Base-by-base conservation (phyloP, 2,329 filamentous ascomycete species). In the Aureobasidium sp. region DNA sequence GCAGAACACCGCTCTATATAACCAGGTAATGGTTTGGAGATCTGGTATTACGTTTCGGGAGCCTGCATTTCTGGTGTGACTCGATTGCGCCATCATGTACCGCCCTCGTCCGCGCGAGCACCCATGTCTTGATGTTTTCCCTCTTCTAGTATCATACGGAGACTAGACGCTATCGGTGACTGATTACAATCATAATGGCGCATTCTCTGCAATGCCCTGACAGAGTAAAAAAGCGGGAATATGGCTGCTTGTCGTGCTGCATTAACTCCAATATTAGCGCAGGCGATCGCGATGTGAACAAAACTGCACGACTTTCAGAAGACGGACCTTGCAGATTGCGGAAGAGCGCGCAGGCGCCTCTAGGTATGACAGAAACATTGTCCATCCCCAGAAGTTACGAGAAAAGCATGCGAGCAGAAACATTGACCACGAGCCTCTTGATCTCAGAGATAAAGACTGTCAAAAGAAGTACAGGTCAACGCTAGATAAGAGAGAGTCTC, bases 21-120 rank as follows among this genome's bases (percentile, higher is more conserved):
- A 58, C 55, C 55, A 58, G 55, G 55, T 47, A 58, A 48, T 14
- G 55, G 41, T 58, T 31, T 51, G 31, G 31, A 48, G 55, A 58
- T 58, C 55, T 58, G 55, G 55, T 58, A 47, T 39, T 7, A 58
- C 55, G 31, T 14, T 11, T 48, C 55, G 55, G 55, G 55, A 39
- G 15, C 55, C 55, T 39, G 55, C 55, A 58, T 48, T 27, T 2
- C 20, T 37, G 42, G 55, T 58, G 55, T 22, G 42, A 58, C 55
- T 37, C 15, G 55, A 58, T 58, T 58, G 55, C 42, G 55, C 55
- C 20, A 58, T 57, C 45, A 45, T 57, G 51, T 55, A 31, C 37
- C 8, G 17, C n/a, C 12, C 39, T 45, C 29, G 22, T 45, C 41
- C 31, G 41, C 41, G 27, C 53, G n/a, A 57, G 11, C 53, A 34